Conservation (phyloP, 176 grass and related monocot genomes). For the Oryza meyeriana region DNA sequence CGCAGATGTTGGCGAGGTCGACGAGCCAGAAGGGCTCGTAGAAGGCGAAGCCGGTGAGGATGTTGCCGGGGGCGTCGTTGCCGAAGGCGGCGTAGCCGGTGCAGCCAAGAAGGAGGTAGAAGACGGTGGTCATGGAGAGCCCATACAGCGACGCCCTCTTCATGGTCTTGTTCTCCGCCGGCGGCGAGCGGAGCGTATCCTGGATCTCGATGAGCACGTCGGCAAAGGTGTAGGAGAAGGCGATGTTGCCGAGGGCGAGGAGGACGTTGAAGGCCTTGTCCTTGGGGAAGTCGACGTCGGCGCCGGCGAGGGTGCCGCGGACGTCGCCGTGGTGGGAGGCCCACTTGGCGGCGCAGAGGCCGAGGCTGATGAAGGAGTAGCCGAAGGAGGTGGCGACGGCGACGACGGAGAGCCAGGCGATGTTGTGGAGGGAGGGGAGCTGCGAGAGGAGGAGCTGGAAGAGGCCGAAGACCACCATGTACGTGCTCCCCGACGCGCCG, state of each 20-base stretch:
- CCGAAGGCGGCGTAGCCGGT: conserved; percentile 89
- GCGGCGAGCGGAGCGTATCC: conserved; percentile 76
- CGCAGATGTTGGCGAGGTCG: conserved; percentile 86
- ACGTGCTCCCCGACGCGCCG: conserved; percentile 62
- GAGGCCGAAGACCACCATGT: conserved; percentile 83
- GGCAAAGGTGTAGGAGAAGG: conserved; percentile 95
- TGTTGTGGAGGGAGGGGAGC: conserved; percentile 86
- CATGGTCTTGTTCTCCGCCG: conserved; percentile 84
- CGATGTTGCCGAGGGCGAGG: conserved; percentile 82
- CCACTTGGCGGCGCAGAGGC: conserved; percentile 82
- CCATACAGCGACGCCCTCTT: conserved; percentile 67
- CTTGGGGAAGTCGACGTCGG: conserved; percentile 19
- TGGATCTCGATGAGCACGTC: conserved; percentile 98
- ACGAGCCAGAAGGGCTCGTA: conserved; percentile 98
- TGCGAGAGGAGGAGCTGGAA: conserved; percentile 86
- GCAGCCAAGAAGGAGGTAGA: conserved; percentile 83
- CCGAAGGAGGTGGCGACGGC: conserved; percentile 94
- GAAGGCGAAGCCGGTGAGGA: conserved; percentile 79
- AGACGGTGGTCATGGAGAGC: conserved; percentile 66
- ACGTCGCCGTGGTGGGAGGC: conserved; percentile 55
- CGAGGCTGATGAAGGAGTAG: conserved; percentile 97
- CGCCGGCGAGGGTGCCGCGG: conserved; percentile 67
- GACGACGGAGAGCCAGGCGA: conserved; percentile 87
- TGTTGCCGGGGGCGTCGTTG: conserved; percentile 72
- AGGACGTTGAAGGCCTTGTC: conserved; percentile 86